A percentile compares a stretch with the other conserved stretches of the same genome.
These are phyloP conservation scores for Silybum marianum DNA, from an alignment of 129 eudicot genomes.

Conservation along the genomic window DNA sequence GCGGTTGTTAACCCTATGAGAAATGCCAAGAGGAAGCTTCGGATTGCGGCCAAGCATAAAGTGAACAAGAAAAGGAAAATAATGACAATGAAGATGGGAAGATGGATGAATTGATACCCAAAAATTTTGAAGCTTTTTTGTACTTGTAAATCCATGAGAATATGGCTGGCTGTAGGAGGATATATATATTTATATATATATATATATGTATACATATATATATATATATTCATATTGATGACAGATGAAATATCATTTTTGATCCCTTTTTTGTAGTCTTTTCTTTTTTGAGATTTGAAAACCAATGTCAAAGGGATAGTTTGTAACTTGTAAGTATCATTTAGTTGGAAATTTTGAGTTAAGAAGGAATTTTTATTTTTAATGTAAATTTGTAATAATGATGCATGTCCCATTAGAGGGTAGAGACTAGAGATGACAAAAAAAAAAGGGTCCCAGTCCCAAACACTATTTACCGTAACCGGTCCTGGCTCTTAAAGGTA, in stretches of 20 bases:
- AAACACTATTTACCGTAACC: no score
- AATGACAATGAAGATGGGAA: slow-evolving; percentile 73
- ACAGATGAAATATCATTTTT: not conserved
- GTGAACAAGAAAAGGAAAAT: slow-evolving; percentile 80
- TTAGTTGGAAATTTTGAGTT: not conserved
- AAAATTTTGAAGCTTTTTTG: slow-evolving; percentile 4
- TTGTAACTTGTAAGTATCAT: not conserved
- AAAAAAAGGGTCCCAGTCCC: no score
- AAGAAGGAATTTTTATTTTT: not conserved
- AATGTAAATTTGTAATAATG: not conserved
- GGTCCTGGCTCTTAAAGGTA: no score
- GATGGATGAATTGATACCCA: slow-evolving; percentile 40
- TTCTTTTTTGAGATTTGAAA: not conserved
- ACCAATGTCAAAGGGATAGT: not conserved
- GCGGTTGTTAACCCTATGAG: slow-evolving; percentile 77
- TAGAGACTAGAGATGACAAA: no score
- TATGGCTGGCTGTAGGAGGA: not conserved
- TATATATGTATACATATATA: no score
- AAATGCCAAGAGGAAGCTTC: slow-evolving; percentile 86
- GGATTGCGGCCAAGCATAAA: slow-evolving; percentile 66
- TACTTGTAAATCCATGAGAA: not conserved
- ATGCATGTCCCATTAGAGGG: no score
- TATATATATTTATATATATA: not conserved
- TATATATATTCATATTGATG: not conserved
- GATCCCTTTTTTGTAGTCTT: not conserved